Conservation (phyloP, 495 filamentous ascomycete genomes). For the Aspergillus bridgeri region DNA sequence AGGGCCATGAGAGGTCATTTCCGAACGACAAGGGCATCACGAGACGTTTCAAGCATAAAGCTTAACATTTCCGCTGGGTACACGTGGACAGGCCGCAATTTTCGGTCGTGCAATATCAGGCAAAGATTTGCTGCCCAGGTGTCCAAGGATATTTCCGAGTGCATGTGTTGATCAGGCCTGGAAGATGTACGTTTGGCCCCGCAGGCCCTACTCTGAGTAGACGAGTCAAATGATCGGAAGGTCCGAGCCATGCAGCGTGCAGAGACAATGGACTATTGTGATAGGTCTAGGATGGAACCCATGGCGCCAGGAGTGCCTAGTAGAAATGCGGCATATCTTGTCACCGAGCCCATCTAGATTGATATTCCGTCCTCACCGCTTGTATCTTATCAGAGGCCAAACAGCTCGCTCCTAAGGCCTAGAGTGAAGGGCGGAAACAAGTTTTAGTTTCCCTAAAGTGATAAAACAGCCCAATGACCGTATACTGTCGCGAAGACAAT, state of each 20-base stretch:
- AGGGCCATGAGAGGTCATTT: slow-evolving; percentile 3
- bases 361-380: background rate
- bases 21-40: background rate
- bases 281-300: background rate
- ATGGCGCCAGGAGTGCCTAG: background rate
- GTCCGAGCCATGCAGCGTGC: background rate
- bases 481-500: background rate
- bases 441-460: background rate
- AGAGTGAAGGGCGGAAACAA: background rate
- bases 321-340: background rate
- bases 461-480: background rate
- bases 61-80: slow-evolving; percentile 2
- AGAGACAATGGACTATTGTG: background rate
- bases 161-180: background rate
- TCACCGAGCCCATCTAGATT: background rate
- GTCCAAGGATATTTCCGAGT: background rate
- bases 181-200: background rate
- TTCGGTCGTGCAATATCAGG: background rate
- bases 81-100: slow-evolving; percentile 1
- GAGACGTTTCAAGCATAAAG: background rate
- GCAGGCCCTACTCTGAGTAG: background rate
- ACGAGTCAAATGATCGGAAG: no score
- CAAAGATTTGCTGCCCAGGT: slow-evolving; percentile 3
- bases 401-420: background rate
- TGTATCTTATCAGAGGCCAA: background rate